Evolutionary conservation across 352 stramenopile genomes (phyloP).

Genomic region (Phytophthora parvispora): DNA sequence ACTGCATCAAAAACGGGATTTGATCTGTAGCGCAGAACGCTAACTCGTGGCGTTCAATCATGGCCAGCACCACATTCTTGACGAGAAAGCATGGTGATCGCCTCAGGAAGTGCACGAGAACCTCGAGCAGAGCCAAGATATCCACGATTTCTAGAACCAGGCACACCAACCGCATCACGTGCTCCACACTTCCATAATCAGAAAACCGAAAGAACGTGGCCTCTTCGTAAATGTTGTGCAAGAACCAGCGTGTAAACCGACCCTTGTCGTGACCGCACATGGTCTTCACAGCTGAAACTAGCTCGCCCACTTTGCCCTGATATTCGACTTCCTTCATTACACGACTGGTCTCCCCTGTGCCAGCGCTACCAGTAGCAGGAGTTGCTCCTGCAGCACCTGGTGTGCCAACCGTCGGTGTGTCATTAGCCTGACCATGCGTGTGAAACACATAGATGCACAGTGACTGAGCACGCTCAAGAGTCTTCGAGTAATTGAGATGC

Average conservation of each 20-base stretch:
- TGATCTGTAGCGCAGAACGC: conserved; percentile 87
- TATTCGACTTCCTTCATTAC: conserved; percentile 86
- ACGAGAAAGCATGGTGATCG: conserved; percentile 80
- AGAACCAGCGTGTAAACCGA: conserved; percentile 84
- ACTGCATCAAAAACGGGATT: conserved; percentile 83
- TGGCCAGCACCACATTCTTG: conserved; percentile 85
- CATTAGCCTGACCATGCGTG: conserved; percentile 78
- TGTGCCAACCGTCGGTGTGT: conserved; percentile 39
- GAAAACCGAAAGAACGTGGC: conserved; percentile 85
- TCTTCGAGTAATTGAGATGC: conserved; percentile 81
- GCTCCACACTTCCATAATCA: conserved; percentile 85
- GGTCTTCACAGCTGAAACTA: conserved; percentile 88
- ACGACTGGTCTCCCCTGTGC: conserved; percentile 52
- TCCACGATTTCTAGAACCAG: conserved; percentile 89
- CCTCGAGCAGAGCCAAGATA: conserved; percentile 80
- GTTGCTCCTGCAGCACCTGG: conserved; percentile 17
- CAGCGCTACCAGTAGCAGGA: conserved; percentile 17
- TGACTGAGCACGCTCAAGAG: conserved; percentile 83
- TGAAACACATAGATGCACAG: conserved; percentile 90
- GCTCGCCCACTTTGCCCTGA: conserved; percentile 83
- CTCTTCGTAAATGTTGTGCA: conserved; percentile 88
- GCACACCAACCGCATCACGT: conserved; percentile 84
- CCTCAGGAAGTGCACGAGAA: conserved; percentile 85
- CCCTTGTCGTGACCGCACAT: conserved; percentile 91
- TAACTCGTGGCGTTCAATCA: conserved; percentile 88